phyloP scores from a whole-genome alignment of 192 early-diverging fungal genomes.

The Irineochytrium annulatum region DNA sequence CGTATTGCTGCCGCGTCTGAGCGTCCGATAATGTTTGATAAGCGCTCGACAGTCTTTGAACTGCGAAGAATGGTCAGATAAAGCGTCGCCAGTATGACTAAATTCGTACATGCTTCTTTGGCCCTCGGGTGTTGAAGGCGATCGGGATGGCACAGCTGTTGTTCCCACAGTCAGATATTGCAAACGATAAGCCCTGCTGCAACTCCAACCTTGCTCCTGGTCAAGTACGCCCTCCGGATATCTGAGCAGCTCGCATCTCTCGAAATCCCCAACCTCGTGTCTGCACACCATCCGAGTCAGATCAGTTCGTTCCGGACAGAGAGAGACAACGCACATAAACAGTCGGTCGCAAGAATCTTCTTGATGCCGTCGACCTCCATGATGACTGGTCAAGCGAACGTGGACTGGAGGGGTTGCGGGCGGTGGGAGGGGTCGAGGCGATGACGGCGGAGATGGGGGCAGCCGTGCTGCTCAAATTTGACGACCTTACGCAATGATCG shows the following conservation, averaged over 20 bases:
- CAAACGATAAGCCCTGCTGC: background rate
- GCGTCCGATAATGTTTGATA: conserved; percentile 27
- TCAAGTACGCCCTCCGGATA: conserved; percentile 19
- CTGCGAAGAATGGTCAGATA: background rate
- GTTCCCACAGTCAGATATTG: background rate
- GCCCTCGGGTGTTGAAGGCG: conserved; percentile 22
- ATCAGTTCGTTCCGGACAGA: background rate
- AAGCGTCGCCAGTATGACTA: background rate
- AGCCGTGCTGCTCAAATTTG: too few relatives aligned
- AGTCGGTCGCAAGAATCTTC: background rate
- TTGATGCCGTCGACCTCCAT: too few relatives aligned
- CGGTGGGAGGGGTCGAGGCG: too few relatives aligned
- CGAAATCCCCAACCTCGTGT: conserved; percentile 15
- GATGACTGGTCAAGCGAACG: too few relatives aligned
- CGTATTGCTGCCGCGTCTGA: conserved; percentile 16
- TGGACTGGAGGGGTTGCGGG: too few relatives aligned
- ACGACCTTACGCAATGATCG: too few relatives aligned
- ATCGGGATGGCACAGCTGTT: conserved; percentile 34
- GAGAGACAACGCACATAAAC: background rate
- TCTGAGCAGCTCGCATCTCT: conserved; percentile 4
- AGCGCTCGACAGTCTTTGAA: conserved; percentile 15
- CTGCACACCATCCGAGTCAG: too few relatives aligned
- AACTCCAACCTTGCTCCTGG: conserved; percentile 21
- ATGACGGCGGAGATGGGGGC: too few relatives aligned
- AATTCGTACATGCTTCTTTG: conserved; percentile 33